Percentiles rank a stretch among this genome's conserved stretches.
Evolutionary conservation across 305 asterid genomes (phyloP).

Genomic region (Striga hermonthica): DNA sequence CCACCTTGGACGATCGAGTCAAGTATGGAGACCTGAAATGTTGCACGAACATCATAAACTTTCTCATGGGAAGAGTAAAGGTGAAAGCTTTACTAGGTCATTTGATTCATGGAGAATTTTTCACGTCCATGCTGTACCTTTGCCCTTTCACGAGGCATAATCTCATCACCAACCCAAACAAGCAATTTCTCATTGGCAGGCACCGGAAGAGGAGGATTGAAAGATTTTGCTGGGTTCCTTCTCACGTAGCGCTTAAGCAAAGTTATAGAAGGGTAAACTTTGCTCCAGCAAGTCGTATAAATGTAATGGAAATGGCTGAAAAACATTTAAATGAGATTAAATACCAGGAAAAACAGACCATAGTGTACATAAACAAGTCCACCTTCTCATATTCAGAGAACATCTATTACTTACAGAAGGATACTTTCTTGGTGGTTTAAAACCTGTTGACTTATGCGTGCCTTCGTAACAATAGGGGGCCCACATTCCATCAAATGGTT

Average conservation of each 20-base stretch:
- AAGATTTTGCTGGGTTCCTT: slow-evolving; percentile 36
- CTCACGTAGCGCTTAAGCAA: slow-evolving; percentile 57
- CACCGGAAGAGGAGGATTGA: slow-evolving; percentile 60
- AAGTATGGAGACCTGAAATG: slow-evolving; percentile 75
- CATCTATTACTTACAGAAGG: slow-evolving; percentile 36
- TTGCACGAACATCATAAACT: slow-evolving; percentile 22
- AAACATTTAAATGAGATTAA: slow-evolving; percentile 28
- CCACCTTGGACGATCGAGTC: slow-evolving; percentile 99
- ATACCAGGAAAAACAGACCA: slow-evolving; percentile 8
- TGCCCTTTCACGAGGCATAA: slow-evolving; percentile 87
- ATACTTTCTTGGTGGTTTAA: slow-evolving; percentile 35
- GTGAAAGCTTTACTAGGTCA: slow-evolving; percentile 1
- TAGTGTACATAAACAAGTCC: not conserved
- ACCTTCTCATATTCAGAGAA: not conserved
- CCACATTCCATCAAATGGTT: slow-evolving; percentile 47
- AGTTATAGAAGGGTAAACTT: slow-evolving; percentile 76
- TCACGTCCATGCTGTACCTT: slow-evolving; percentile 46
- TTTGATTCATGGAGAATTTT: slow-evolving; percentile 20
- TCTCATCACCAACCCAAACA: slow-evolving; percentile 87
- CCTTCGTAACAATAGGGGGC: slow-evolving; percentile 41
- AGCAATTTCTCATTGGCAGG: slow-evolving; percentile 80
- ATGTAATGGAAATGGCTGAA: slow-evolving; percentile 73
- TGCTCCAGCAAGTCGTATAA: slow-evolving; percentile 80
- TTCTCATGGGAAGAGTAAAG: slow-evolving; percentile 11
- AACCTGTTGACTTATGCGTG: slow-evolving; percentile 41